phyloP scores from a whole-genome alignment of 148 eudicot genomes.

The Heliamphora exappendiculata region DNA sequence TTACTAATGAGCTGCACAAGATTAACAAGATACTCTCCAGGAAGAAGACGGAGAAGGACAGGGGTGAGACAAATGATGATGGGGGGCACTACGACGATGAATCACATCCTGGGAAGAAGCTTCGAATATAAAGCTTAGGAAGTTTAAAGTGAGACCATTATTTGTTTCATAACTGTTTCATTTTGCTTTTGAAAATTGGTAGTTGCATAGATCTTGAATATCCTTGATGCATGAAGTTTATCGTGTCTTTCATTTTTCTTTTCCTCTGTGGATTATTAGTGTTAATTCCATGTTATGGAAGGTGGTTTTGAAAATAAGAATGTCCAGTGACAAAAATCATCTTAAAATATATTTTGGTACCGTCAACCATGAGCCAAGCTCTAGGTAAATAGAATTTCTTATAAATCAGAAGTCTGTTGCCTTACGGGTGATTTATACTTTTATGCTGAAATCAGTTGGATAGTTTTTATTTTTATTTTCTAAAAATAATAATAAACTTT shows the following conservation, averaged over 20 bases:
- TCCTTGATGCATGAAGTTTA: neutral
- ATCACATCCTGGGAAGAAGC: constrained; percentile 55
- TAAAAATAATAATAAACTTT: too few relatives aligned
- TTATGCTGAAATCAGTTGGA: too few relatives aligned
- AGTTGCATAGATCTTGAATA: neutral
- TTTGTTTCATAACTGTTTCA: neutral
- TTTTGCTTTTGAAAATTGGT: neutral
- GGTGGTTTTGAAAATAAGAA: neutral
- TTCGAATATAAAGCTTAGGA: constrained; percentile 24
- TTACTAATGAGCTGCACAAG: constrained; percentile 84
- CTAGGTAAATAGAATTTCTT: too few relatives aligned
- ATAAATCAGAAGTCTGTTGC: too few relatives aligned
- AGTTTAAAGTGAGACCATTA: neutral
- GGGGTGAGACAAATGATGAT: constrained; percentile 39
- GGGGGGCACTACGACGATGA: constrained; percentile 39
- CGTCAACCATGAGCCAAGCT: too few relatives aligned
- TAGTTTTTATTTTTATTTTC: too few relatives aligned
- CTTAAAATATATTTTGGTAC: too few relatives aligned
- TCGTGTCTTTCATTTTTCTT: neutral
- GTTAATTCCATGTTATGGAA: neutral
- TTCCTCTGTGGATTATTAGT: neutral
- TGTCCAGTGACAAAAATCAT: too few relatives aligned
- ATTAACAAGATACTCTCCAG: constrained; percentile 72
- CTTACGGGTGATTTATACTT: too few relatives aligned
- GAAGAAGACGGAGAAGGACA: constrained; percentile 73